Conservation (phyloP, 345 rosid species). For the Pelargonium nanum region DNA sequence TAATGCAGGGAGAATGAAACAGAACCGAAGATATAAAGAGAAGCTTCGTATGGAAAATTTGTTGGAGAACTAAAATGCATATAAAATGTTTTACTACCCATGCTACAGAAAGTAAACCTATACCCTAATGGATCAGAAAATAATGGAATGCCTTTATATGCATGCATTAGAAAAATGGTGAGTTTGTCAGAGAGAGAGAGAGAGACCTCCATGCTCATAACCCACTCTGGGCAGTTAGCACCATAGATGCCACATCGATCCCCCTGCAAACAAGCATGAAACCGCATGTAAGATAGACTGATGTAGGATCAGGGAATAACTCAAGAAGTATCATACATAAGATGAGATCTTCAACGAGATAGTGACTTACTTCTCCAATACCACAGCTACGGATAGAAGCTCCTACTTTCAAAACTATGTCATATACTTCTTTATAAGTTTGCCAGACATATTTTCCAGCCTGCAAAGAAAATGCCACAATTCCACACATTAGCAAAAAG, state of each 20-base stretch:
- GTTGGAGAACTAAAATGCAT: neutral
- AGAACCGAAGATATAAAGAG: neutral
- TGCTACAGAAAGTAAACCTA: neutral
- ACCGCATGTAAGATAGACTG: neutral
- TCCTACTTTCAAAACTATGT: constrained; percentile 70
- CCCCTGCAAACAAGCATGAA: constrained; percentile 32
- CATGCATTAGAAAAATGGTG: neutral
- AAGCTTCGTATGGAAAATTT: neutral
- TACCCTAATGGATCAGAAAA: neutral
- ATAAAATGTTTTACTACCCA: neutral
- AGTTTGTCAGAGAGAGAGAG: neutral
- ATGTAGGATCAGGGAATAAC: neutral
- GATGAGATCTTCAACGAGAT: neutral
- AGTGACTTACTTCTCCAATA: constrained; percentile 49
- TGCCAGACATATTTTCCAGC: constrained; percentile 82
- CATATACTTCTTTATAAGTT: constrained; percentile 71
- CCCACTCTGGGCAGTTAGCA: constrained; percentile 81
- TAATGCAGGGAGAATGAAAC: neutral
- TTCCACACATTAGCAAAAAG: neutral
- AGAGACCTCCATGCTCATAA: constrained; percentile 92
- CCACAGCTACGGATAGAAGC: constrained; percentile 76
- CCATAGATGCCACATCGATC: constrained; percentile 92
- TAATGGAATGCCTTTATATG: neutral
- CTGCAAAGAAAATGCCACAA: constrained; percentile 25
- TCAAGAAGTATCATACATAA: neutral